These are phyloP conservation scores for Monilinia vaccinii-corymbosi DNA, from an alignment of 2,329 filamentous ascomycete species.

Conservation along the genomic window DNA sequence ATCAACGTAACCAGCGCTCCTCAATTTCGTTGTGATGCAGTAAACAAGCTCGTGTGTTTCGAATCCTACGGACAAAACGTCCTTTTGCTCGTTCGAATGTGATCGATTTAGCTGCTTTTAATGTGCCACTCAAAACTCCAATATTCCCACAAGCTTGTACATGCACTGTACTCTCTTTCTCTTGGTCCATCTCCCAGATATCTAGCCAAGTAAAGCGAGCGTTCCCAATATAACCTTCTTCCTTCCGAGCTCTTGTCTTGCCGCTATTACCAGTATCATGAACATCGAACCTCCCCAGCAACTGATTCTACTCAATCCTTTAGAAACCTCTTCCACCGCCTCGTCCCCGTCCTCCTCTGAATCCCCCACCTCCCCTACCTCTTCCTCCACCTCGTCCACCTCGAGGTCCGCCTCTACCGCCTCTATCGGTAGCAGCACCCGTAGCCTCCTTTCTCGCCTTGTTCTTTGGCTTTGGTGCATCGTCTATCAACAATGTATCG, in stretches of 20 bases:
- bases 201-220: neutral
- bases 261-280: neutral
- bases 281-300: neutral
- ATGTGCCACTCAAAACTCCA: slow-evolving; percentile 18
- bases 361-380: slow-evolving; percentile 38
- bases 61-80: neutral
- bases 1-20: neutral
- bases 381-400: slow-evolving; percentile 44
- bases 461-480: slow-evolving; percentile 98
- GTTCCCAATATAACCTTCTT: neutral
- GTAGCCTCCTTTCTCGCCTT: slow-evolving; percentile 90
- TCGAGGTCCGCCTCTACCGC: slow-evolving; percentile 36
- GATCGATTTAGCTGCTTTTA: slow-evolving; percentile 12
- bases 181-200: neutral
- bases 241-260: neutral
- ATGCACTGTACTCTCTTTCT: neutral
- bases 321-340: slow-evolving; percentile 34
- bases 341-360: slow-evolving; percentile 44
- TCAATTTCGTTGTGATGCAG: neutral
- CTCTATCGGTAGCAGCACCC: slow-evolving; percentile 37
- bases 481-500: slow-evolving; percentile 91
- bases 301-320: neutral
- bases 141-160: slow-evolving; percentile 10
- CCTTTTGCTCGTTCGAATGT: slow-evolving; percentile 5
- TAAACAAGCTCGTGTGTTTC: neutral